phyloP scores from a whole-genome alignment of 305 asterid genomes.

The Ajuga reptans region DNA sequence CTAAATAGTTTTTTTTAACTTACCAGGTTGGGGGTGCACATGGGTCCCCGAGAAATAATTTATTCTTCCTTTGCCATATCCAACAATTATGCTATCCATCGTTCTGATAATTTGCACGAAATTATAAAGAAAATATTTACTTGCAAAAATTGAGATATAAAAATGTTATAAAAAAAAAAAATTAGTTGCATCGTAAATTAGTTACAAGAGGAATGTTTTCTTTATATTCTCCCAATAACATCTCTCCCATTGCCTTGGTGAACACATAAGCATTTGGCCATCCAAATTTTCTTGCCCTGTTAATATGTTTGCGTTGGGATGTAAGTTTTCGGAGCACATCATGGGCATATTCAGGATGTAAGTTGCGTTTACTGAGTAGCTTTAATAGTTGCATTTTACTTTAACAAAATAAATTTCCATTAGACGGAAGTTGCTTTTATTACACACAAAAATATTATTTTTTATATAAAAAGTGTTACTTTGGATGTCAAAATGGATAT shows the following conservation, averaged over 20 bases:
- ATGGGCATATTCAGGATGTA: too few relatives aligned
- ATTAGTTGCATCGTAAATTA: too few relatives aligned
- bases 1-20: conserved; percentile 14
- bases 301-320: too few relatives aligned
- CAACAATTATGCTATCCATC: conserved; percentile 66
- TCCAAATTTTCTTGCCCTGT: conserved; percentile 71
- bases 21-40: conserved; percentile 47
- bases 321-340: too few relatives aligned
- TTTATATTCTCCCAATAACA: conserved; percentile 47
- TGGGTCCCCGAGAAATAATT: conserved; percentile 63
- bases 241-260: conserved; percentile 86
- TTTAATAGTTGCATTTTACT: too few relatives aligned
- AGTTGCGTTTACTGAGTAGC: too few relatives aligned
- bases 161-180: too few relatives aligned
- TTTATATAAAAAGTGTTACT: too few relatives aligned
- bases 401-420: too few relatives aligned
- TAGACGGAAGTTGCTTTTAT: too few relatives aligned
- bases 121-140: not conserved
- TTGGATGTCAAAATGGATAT: too few relatives aligned
- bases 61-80: conserved; percentile 65
- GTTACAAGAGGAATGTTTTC: conserved; percentile 50
- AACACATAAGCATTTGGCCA: conserved; percentile 91
- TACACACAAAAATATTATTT: too few relatives aligned
- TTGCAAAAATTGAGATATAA: not conserved
- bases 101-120: conserved; percentile 46